Evolutionary conservation across 225 moss, liverwort and hornwort species (phyloP), one percentile per base, ranked within the genome.

Genomic region (Marchantia paleacea): DNA sequence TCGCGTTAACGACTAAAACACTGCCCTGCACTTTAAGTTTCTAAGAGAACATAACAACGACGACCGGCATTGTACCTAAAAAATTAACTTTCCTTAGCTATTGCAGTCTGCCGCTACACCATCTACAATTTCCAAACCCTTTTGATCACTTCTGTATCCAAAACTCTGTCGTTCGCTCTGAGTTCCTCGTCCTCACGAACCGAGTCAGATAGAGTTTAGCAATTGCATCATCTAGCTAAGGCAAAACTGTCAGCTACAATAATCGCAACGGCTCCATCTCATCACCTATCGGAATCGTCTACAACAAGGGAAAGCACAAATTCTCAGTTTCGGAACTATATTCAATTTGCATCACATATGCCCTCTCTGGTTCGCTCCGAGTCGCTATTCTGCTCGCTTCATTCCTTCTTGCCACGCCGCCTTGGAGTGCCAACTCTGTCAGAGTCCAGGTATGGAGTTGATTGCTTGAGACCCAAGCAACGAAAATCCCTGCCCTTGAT

Each of bases 121-220:
- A 73, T 73, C 73, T 54, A 73, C 73, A 54, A 73, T 73, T 25
- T 50, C 8, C 14, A 73, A 24, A 73, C 25, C 53, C 22, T 50
- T 24, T 53, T 54, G 25, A 52, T 1, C 2, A 39, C 39, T 5
- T 39, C 39, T 39, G 39, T 39, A 39, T 39, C 39, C 39, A 39
- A 39, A 39, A 39, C 53, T 73, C 14, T 12, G 14, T 9, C 25
- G 73, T 73, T 73, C 53, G 73, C 73, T 73, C 73, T 73, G 73
- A 73, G 54, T 20, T 73, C 26, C 54, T 48, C 73, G 73, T 73
- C 72, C 72, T 72, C 73, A 73, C 53, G 73, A 73, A 53, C 52
- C 73, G 53, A 54, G 73, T 54, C 73, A 54, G 26, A 52, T 10
- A 11, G 25, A 53, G 49, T 71, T 53, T 7, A 73, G 53, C 25